Evolutionary conservation across 257 asterid genomes (phyloP).

Genomic region (Gentiana straminea): DNA sequence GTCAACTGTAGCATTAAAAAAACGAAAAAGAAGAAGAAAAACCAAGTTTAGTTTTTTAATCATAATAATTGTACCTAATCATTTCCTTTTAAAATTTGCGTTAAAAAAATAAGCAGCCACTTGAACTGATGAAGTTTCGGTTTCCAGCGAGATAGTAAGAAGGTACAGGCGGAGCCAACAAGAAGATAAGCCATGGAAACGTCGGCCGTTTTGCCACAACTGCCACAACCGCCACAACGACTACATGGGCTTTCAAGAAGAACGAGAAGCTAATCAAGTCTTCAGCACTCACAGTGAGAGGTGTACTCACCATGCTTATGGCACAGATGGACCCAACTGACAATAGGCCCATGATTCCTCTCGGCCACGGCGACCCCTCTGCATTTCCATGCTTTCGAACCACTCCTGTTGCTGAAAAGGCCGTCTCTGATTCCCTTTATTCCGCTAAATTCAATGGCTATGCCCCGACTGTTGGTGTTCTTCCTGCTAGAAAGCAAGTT

Average conservation of each 20-base stretch:
- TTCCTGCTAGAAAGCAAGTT: slow-evolving; percentile 47
- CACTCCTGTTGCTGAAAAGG: slow-evolving; percentile 44
- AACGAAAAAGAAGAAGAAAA: too few relatives aligned
- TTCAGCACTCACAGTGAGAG: slow-evolving; percentile 45
- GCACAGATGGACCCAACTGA: slow-evolving; percentile 33
- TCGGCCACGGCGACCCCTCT: slow-evolving; percentile 88
- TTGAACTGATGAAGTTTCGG: too few relatives aligned
- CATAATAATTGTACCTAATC: too few relatives aligned
- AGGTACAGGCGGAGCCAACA: neutral
- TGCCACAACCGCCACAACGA: neutral
- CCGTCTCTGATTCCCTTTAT: slow-evolving; percentile 46
- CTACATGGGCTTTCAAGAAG: slow-evolving; percentile 39
- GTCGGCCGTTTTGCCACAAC: slow-evolving; percentile 25
- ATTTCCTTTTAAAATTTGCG: too few relatives aligned
- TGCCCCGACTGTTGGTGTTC: slow-evolving; percentile 51
- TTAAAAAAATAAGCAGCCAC: too few relatives aligned
- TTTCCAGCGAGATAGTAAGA: too few relatives aligned
- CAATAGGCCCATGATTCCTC: slow-evolving; percentile 39
- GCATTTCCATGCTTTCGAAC: slow-evolving; percentile 62
- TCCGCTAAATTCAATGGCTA: slow-evolving; percentile 68
- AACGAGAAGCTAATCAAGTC: slow-evolving; percentile 34
- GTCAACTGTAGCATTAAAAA: too few relatives aligned
- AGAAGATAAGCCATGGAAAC: slow-evolving; percentile 4
- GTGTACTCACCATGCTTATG: slow-evolving; percentile 30
- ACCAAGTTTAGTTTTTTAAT: too few relatives aligned